Evolutionary conservation across 768 basidiomycete species (phyloP), one percentile per base, ranked within the genome.

Genomic region (Xerocomellus dryophilus): DNA sequence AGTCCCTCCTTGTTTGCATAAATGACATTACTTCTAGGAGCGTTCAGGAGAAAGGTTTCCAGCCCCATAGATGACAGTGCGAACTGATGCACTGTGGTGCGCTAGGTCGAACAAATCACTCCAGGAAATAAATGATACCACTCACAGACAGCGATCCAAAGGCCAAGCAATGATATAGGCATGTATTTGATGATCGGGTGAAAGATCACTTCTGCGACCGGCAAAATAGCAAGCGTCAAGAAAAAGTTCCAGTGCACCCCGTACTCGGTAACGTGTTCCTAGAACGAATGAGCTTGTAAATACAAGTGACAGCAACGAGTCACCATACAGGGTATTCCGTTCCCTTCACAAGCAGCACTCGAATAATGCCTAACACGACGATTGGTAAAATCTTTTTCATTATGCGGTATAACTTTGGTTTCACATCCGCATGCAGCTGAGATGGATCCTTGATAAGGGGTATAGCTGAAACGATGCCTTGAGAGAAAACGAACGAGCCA

Each of bases 161-260:
- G 57, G 0, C 82, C 92, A 1, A 94, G 58, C 2, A 85, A 54
- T 0, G 85, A 81, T 36, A 88, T 77, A 0, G 88, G 82, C 5
- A 85, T 48, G 20, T 66, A 68, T 14, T 70, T 64, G 42, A 93
- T 77, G 31, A 92, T 23, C 0, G 90, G 89, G 51, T 89, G 86
- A 4, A 94, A 68, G 0, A 82, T 41, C 3, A 85, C 79, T 64
- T 92, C 84, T 12, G 90, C 71, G 4, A 91, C 65, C 0, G 94
- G 94, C 6, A 98, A 67, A 1, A 91, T 60, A 0, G 88, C 93
- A 20, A 98, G 77, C 0, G 97, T 98, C 61, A 98, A 80, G 78
- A 99, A 99, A 73, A 98, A 98, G 68, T 98, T 98, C 97, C 97
- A 99, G 63, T 98, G 96, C 0, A 84, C 83, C 0, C 97, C 97